Conservation (phyloP, 2,329 filamentous ascomycete genomes). For the Colletotrichum noveboracense region DNA sequence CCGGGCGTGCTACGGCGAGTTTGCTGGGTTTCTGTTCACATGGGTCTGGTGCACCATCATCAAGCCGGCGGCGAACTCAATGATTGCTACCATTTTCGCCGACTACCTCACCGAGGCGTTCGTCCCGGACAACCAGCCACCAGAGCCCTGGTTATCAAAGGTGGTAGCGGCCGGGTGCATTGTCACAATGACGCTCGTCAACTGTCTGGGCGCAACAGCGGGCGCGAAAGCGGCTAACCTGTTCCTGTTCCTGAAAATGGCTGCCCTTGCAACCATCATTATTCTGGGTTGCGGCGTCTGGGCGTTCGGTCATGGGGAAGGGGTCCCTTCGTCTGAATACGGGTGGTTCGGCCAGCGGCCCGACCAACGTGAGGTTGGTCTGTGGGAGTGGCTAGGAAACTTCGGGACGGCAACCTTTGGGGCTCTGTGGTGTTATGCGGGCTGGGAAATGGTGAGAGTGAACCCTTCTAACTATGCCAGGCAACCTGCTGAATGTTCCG, state of each 20-base stretch:
- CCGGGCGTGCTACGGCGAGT: conserved; percentile 44
- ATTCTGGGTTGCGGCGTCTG: conserved; percentile 26
- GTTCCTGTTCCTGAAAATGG: conserved; percentile 41
- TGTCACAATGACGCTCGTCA: conserved; percentile 41
- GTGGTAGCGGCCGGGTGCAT: conserved; percentile 41
- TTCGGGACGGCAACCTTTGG: conserved; percentile 46
- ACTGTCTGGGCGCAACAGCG: conserved; percentile 46
- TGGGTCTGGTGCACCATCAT: conserved; percentile 49
- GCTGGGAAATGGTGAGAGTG: conserved; percentile 48
- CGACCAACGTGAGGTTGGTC: conserved; percentile 20
- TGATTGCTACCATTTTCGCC: conserved; percentile 48
- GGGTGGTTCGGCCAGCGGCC: conserved; percentile 32
- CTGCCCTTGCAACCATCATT: conserved; percentile 18
- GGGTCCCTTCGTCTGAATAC: conserved; percentile 36
- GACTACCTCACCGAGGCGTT: conserved; percentile 40
- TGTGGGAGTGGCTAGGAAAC: conserved; percentile 43
- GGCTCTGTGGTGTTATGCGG: conserved; percentile 48
- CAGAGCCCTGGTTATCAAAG: conserved; percentile 34
- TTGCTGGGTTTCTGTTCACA: conserved; percentile 45
- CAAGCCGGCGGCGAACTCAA: conserved; percentile 48
- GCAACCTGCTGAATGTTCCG: background rate
- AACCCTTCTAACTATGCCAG: background rate
- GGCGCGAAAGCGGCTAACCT: conserved; percentile 43
- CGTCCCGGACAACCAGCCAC: conserved; percentile 26
- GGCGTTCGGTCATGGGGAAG: conserved; percentile 38